Percentiles rank a stretch among this genome's conserved stretches.
phyloP scores from a whole-genome alignment of 306 rosid genomes.

The Fragaria ananassa region DNA sequence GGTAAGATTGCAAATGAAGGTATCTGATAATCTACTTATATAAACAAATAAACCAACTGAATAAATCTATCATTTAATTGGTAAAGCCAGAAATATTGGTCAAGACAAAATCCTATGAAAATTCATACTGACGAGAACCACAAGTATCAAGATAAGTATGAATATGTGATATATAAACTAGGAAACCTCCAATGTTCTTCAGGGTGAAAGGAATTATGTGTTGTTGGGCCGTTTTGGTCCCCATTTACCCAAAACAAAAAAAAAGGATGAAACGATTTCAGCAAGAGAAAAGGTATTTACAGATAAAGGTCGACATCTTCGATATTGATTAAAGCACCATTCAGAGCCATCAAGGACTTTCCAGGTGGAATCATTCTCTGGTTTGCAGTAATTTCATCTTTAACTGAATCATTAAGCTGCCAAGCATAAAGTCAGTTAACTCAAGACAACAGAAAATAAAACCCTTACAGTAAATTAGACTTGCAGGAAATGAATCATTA shows the following conservation, averaged over 20 bases:
- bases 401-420: constrained; percentile 88
- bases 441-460: constrained; percentile 18
- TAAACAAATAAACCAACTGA: no score
- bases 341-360: constrained; percentile 96
- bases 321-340: constrained; percentile 92
- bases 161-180: constrained; percentile 12
- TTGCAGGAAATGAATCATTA: constrained; percentile 44
- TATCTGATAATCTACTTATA: neutral
- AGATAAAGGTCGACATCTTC: constrained; percentile 93
- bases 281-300: constrained; percentile 60
- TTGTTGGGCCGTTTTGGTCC: no score
- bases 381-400: constrained; percentile 86
- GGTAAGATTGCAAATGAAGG: neutral
- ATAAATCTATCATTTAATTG: neutral
- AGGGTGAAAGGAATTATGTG: constrained; percentile 8
- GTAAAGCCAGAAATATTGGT: neutral
- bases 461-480: neutral
- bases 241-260: no score
- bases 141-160: constrained; percentile 17
- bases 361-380: constrained; percentile 99
- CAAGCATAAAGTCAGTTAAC: constrained; percentile 23
- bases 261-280: constrained; percentile 27
- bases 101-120: neutral
- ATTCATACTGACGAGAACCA: constrained; percentile 6
- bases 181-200: constrained; percentile 5